Evolutionary conservation across 208 protist genomes (phyloP).

Genomic region (Crithidia fasciculata): DNA sequence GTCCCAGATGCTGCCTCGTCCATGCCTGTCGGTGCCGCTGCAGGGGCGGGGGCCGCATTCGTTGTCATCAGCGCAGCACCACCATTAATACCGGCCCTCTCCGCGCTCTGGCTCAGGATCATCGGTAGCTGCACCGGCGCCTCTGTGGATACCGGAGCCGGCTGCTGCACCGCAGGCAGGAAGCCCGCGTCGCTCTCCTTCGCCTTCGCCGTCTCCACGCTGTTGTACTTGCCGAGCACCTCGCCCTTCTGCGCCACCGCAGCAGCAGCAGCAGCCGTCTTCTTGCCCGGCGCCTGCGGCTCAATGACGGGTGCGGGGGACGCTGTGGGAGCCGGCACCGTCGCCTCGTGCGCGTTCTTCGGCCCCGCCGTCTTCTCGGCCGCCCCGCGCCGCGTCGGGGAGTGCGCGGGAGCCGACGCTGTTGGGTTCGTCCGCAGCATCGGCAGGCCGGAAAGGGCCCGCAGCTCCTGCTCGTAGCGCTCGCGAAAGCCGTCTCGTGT

Average conservation of each 20-base stretch:
- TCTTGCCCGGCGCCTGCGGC: background rate
- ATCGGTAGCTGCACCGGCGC: slow-evolving; percentile 28
- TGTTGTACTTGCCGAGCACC: background rate
- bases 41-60: background rate
- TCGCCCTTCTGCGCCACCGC: background rate
- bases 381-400: slow-evolving; percentile 12
- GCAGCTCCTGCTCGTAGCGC: slow-evolving; percentile 85
- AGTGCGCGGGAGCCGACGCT: slow-evolving; percentile 12
- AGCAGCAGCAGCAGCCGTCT: background rate
- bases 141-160: background rate
- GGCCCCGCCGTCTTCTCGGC: background rate
- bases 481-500: slow-evolving; percentile 74
- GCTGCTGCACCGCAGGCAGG: background rate
- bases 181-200: slow-evolving; percentile 6
- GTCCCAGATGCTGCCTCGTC: background rate
- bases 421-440: slow-evolving; percentile 25
- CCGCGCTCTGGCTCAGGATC: slow-evolving; percentile 8
- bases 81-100: background rate
- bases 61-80: background rate
- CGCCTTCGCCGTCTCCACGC: slow-evolving; percentile 5
- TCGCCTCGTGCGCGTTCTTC: slow-evolving; percentile 3
- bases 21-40: background rate
- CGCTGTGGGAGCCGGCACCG: background rate
- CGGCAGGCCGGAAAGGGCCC: slow-evolving; percentile 25
- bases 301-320: background rate